phyloP scores from a whole-genome alignment of 768 basidiomycete species.

The Podaxis sp. region DNA sequence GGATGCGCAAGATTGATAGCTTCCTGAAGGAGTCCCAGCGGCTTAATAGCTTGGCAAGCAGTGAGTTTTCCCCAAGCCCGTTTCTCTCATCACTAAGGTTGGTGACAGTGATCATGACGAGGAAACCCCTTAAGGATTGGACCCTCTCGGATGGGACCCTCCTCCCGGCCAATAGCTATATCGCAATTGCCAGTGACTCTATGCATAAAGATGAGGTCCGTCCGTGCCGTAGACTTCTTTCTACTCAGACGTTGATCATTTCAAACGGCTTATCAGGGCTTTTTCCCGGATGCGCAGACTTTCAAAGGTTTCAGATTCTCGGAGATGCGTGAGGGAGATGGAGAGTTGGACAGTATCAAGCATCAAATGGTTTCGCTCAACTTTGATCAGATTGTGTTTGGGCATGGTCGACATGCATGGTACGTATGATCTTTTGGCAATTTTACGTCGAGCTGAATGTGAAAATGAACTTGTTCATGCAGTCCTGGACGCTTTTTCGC shows the following conservation, averaged over 20 bases:
- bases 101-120: constrained; percentile 14
- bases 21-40: constrained; percentile 36
- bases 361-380: constrained; percentile 24
- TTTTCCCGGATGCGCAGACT: constrained; percentile 17
- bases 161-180: constrained; percentile 29
- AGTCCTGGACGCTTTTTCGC: constrained; percentile 41
- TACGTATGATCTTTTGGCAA: constrained; percentile 1
- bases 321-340: constrained; percentile 21
- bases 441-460: neutral
- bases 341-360: constrained; percentile 15
- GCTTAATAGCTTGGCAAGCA: neutral
- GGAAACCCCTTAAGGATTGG: constrained; percentile 29
- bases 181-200: constrained; percentile 20
- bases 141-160: constrained; percentile 35
- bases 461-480: neutral
- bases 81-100: neutral
- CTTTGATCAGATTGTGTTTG: constrained; percentile 23
- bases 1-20: constrained; percentile 40
- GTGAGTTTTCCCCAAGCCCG: neutral
- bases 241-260: no score
- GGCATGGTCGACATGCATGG: constrained; percentile 28
- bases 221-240: no score
- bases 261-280: neutral
- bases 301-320: constrained; percentile 38
- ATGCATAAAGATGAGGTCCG: constrained; percentile 21